These are phyloP conservation scores for Fusarium armeniacum DNA, from an alignment of 2,329 filamentous ascomycete species.

Conservation along the genomic window DNA sequence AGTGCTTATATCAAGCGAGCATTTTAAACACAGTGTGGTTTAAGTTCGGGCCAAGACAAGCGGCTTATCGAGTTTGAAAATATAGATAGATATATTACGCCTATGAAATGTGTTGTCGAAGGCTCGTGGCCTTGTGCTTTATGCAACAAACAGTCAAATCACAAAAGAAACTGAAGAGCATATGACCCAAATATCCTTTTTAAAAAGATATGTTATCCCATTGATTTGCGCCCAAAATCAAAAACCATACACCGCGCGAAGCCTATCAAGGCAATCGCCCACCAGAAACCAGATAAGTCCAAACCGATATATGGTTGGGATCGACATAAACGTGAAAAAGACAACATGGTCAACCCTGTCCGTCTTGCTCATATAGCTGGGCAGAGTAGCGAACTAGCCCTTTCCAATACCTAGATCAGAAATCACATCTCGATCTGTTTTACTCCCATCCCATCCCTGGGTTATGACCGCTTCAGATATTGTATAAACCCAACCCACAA, in stretches of 20 bases:
- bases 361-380: constrained; percentile 23
- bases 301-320: constrained; percentile 27
- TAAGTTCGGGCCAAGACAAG: not conserved
- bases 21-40: not conserved
- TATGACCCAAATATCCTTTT: constrained; percentile 24
- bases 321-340: constrained; percentile 34
- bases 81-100: constrained; percentile 10
- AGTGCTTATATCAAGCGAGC: not conserved
- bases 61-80: not conserved
- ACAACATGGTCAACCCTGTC: constrained; percentile 15
- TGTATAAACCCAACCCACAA: constrained; percentile 11
- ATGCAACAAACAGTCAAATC: not conserved
- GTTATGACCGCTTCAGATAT: constrained; percentile 14
- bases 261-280: constrained; percentile 24
- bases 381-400: constrained; percentile 12
- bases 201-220: constrained; percentile 20
- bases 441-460: constrained; percentile 12
- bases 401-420: constrained; percentile 3
- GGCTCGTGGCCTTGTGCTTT: not conserved
- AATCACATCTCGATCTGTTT: constrained; percentile 24
- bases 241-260: constrained; percentile 31
- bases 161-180: constrained; percentile 26
- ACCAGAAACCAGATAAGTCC: constrained; percentile 15
- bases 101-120: constrained; percentile 5
- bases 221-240: constrained; percentile 30